These are phyloP conservation scores for Ophiostoma perfectum DNA, from an alignment of 2,329 filamentous ascomycete genomes.

Conservation along the genomic window DNA sequence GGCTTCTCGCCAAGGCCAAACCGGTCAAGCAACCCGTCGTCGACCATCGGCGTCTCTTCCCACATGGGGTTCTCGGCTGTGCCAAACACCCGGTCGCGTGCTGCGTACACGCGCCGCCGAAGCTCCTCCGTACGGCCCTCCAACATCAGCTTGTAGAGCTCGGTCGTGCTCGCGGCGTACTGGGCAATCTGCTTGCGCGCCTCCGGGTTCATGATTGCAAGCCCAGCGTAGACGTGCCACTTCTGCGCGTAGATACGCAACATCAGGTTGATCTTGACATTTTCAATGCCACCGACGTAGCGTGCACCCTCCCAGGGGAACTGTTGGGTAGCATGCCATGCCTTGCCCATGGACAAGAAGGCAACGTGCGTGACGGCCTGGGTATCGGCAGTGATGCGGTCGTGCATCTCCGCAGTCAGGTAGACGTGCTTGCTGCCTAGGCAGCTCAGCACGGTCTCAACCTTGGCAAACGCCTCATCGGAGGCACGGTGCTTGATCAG, in stretches of 20 bases:
- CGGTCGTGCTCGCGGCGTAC: conserved; percentile 87
- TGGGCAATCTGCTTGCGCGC: conserved; percentile 89
- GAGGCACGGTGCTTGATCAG: conserved; percentile 90
- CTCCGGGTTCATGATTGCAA: conserved; percentile 92
- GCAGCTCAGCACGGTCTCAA: conserved; percentile 75
- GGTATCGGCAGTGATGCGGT: conserved; percentile 96
- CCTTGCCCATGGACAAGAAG: conserved; percentile 95
- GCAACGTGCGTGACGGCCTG: conserved; percentile 97
- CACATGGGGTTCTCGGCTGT: conserved; percentile 60
- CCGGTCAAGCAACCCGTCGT: conserved; percentile 79
- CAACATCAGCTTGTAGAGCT: conserved; percentile 95
- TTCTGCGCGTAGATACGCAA: conserved; percentile 97
- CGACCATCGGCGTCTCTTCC: conserved; percentile 62
- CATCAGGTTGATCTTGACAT: conserved; percentile 98
- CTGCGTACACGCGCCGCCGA: conserved; percentile 59
- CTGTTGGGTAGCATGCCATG: conserved; percentile 90
- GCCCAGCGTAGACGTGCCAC: conserved; percentile 97
- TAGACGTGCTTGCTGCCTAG: conserved; percentile 82
- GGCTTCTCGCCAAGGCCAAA: conserved; percentile 72
- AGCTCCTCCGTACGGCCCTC: conserved; percentile 74
- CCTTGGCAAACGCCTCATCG: conserved; percentile 66
- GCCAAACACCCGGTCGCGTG: conserved; percentile 66
- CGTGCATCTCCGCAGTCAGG: conserved; percentile 80
- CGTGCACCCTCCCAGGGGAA: conserved; percentile 97
- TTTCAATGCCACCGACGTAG: conserved; percentile 95